phyloP scores from a whole-genome alignment of 1,284 basidiomycete genomes.

The Puccinia hordei region DNA sequence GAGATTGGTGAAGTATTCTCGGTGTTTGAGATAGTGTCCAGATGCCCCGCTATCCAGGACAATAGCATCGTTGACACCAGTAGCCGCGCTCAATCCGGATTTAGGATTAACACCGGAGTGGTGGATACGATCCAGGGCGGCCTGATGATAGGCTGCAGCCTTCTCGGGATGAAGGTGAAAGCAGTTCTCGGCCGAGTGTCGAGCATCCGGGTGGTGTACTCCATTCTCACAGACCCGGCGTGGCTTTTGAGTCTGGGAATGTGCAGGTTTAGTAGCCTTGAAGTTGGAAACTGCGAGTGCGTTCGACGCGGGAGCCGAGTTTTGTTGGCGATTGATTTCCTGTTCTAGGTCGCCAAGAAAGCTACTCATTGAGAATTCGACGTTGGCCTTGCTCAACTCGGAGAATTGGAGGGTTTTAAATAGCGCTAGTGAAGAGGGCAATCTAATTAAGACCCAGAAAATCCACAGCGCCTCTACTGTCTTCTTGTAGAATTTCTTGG shows the following conservation, averaged over 20 bases:
- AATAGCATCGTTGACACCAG: neutral
- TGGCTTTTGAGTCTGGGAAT: neutral
- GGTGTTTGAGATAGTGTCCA: neutral
- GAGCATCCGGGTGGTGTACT: conserved; percentile 2
- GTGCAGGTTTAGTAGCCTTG: neutral
- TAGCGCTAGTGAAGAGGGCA: neutral
- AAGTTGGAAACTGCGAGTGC: neutral
- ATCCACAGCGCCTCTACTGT: neutral
- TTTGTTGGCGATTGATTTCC: neutral
- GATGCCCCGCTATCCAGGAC: conserved; percentile 16
- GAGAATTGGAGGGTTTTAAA: neutral
- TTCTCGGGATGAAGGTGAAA: neutral
- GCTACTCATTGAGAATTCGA: neutral
- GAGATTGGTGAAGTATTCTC: neutral
- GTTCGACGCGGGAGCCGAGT: neutral
- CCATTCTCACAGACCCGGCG: neutral
- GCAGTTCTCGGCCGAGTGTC: neutral
- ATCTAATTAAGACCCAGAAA: neutral
- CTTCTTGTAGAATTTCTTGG: neutral
- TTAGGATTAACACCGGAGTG: neutral
- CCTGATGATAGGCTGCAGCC: neutral
- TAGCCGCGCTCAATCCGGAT: neutral
- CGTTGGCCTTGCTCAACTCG: neutral
- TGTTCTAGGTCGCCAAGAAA: neutral
- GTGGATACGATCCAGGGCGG: neutral